These are phyloP conservation scores for Pseudisothecium myosuroides DNA, from an alignment of 225 moss, liverwort and hornwort genomes.

Conservation along the genomic window DNA sequence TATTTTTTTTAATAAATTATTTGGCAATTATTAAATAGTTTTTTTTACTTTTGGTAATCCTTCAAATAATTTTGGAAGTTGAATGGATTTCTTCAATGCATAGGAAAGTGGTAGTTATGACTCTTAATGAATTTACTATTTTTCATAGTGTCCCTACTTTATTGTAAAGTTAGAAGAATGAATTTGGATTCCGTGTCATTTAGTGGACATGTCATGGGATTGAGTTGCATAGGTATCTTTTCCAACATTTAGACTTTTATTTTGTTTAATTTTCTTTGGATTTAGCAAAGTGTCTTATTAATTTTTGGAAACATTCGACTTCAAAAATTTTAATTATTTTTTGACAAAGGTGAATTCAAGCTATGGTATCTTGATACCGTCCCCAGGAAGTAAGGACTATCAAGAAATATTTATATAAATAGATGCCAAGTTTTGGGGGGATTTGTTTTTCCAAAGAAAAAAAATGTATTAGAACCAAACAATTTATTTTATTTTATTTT, in stretches of 20 bases:
- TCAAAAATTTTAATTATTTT: neutral
- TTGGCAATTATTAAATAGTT: neutral
- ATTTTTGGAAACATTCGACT: neutral
- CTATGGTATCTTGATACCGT: too few relatives aligned
- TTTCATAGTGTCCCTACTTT: neutral
- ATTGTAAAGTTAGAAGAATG: neutral
- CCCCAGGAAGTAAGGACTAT: accelerated
- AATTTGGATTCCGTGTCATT: neutral
- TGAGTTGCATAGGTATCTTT: neutral
- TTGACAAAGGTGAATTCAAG: accelerated
- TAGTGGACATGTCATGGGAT: neutral
- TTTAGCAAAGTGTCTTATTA: neutral
- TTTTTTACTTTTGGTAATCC: neutral
- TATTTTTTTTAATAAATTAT: neutral
- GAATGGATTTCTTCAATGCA: neutral
- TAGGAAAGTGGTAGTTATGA: neutral
- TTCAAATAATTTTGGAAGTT: neutral
- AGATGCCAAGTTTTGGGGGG: neutral
- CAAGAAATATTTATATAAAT: too few relatives aligned
- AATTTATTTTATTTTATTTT: neutral
- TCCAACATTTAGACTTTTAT: neutral
- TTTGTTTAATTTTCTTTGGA: neutral
- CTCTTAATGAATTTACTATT: neutral
- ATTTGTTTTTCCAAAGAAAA: neutral
- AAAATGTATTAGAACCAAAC: neutral